phyloP scores from a whole-genome alignment of 805 yeast genomes.

The Cyberlindnera maritima region DNA sequence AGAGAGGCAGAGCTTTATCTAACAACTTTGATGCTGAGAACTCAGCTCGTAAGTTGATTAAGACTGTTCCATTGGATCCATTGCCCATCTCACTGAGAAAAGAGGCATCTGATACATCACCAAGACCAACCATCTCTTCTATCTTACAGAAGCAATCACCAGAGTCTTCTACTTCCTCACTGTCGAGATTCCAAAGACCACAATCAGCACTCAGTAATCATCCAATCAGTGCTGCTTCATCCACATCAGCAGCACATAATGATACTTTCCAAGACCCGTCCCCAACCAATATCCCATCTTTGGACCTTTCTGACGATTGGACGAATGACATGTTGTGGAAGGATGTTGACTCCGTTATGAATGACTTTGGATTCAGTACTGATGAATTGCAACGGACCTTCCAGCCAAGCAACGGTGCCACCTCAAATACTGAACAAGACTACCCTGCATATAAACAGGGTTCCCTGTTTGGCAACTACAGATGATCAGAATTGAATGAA shows the following conservation, averaged over 20 bases:
- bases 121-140: slow-evolving; percentile 17
- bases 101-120: slow-evolving; percentile 12
- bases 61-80: slow-evolving; percentile 81
- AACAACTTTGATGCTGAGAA: slow-evolving; percentile 61
- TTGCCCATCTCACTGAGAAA: slow-evolving; percentile 52
- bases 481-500: not conserved
- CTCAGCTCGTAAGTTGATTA: slow-evolving; percentile 70
- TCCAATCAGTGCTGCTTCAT: not conserved
- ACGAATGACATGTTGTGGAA: slow-evolving; percentile 50
- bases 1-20: slow-evolving; percentile 48
- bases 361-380: slow-evolving; percentile 86
- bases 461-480: slow-evolving; percentile 5
- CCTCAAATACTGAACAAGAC: not conserved
- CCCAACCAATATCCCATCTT: slow-evolving; percentile 25
- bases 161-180: slow-evolving; percentile 11
- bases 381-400: slow-evolving; percentile 17
- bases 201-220: slow-evolving; percentile 2
- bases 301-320: slow-evolving; percentile 42
- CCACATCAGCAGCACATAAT: not conserved
- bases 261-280: slow-evolving; percentile 13
- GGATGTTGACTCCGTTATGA: slow-evolving; percentile 87
- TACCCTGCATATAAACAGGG: slow-evolving; percentile 1
- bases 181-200: slow-evolving; percentile 2
- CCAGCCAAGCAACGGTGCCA: not conserved
- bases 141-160: slow-evolving; percentile 23